Conservation (phyloP, 2,329 filamentous ascomycete genomes). For the Sarocladium oryzae region DNA sequence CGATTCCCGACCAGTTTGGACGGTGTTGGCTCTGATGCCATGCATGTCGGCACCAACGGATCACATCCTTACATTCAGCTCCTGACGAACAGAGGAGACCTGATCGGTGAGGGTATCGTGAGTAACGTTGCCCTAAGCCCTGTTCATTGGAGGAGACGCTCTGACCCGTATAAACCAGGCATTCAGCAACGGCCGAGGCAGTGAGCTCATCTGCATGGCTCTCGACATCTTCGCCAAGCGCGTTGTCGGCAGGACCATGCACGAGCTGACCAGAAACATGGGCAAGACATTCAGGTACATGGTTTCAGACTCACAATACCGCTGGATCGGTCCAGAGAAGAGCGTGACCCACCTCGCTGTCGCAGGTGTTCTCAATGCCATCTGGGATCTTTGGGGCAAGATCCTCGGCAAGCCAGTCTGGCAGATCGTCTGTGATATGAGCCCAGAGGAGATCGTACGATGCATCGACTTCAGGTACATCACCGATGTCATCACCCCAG, state of each 20-base stretch:
- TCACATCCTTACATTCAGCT: conserved; percentile 88
- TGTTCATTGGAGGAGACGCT: not conserved
- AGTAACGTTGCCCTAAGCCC: conserved; percentile 1
- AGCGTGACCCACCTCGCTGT: conserved; percentile 90
- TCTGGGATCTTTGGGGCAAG: conserved; percentile 97
- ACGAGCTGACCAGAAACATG: conserved; percentile 72
- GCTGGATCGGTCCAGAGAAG: conserved; percentile 93
- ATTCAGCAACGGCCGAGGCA: conserved; percentile 82
- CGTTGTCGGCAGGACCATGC: conserved; percentile 67
- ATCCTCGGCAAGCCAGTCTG: conserved; percentile 80
- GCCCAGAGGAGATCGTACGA: conserved; percentile 74
- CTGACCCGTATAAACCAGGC: conserved; percentile 36
- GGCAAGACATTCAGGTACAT: conserved; percentile 85
- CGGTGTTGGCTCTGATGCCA: conserved; percentile 90
- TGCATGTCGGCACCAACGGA: conserved; percentile 92
- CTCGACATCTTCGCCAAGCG: conserved; percentile 73
- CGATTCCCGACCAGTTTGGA: conserved; percentile 86
- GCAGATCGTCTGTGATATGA: conserved; percentile 86
- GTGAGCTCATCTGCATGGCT: conserved; percentile 83
- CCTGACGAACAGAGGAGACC: conserved; percentile 61
- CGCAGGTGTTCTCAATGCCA: conserved; percentile 80
- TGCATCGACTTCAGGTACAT: conserved; percentile 96
- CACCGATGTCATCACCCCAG: conserved; percentile 82
- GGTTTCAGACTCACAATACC: conserved; percentile 80
- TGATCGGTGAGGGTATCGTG: conserved; percentile 73